phyloP scores from a whole-genome alignment of 2,329 filamentous ascomycete genomes.

The Colletotrichum sp. region DNA sequence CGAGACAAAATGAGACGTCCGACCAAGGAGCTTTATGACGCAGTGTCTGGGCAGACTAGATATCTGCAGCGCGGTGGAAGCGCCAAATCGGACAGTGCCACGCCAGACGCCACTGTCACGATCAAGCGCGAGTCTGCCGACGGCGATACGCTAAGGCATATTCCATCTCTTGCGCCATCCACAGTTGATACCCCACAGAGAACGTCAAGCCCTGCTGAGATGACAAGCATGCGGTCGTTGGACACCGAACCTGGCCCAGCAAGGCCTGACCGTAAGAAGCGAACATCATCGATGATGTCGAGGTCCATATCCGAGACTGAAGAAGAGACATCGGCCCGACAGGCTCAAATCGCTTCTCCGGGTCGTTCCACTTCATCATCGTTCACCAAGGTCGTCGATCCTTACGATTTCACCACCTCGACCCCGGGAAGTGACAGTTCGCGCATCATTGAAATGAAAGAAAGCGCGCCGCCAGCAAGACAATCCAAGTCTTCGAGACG shows the following conservation, averaged over 20 bases:
- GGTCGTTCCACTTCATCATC: neutral
- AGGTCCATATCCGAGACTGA: slow-evolving; percentile 13
- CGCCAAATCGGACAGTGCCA: slow-evolving; percentile 45
- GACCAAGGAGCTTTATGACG: slow-evolving; percentile 77
- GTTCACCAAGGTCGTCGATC: slow-evolving; percentile 37
- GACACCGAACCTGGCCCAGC: slow-evolving; percentile 35
- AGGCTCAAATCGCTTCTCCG: neutral
- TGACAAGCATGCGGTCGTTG: slow-evolving; percentile 38
- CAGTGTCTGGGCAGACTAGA: slow-evolving; percentile 70
- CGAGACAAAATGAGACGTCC: slow-evolving; percentile 85
- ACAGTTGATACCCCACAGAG: neutral
- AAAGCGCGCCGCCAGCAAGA: slow-evolving; percentile 32
- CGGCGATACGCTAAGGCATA: slow-evolving; percentile 35
- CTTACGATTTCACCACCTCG: slow-evolving; percentile 60
- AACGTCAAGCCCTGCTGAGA: slow-evolving; percentile 39
- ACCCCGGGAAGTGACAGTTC: slow-evolving; percentile 40
- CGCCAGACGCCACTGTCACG: slow-evolving; percentile 28
- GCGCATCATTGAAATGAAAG: slow-evolving; percentile 26
- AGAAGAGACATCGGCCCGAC: neutral
- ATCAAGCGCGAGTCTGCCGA: slow-evolving; percentile 38
- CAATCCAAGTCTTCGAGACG: slow-evolving; percentile 40
- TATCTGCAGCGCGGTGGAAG: slow-evolving; percentile 31
- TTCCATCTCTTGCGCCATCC: slow-evolving; percentile 22
- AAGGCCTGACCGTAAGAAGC: slow-evolving; percentile 45
- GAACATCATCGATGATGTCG: slow-evolving; percentile 35